Percentiles rank a stretch among this genome's conserved stretches.
phyloP scores from a whole-genome alignment of 2,329 filamentous ascomycete species.

The Cladosporium sp. region DNA sequence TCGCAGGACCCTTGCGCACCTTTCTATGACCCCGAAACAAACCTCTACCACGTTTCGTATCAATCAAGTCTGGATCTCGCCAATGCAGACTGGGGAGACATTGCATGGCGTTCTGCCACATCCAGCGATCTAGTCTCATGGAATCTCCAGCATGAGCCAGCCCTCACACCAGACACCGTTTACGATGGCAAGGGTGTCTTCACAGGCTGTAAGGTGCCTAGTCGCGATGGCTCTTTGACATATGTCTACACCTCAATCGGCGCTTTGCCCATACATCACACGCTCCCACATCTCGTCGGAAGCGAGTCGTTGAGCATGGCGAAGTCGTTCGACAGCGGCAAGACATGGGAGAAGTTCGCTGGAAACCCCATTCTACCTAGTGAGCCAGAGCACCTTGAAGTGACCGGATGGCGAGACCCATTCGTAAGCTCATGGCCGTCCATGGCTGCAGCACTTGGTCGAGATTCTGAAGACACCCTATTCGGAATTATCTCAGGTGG shows the following conservation, averaged over 20 bases:
- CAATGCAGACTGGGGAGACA: conserved; percentile 44
- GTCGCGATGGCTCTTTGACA: conserved; percentile 36
- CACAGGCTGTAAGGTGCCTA: conserved; percentile 42
- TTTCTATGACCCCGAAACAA: conserved; percentile 42
- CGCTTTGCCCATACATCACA: conserved; percentile 43
- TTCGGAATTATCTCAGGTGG: conserved; percentile 55
- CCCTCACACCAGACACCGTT: conserved; percentile 35
- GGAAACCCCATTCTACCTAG: conserved; percentile 43
- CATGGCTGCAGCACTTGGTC: conserved; percentile 25
- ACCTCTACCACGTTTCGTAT: conserved; percentile 44
- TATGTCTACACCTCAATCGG: conserved; percentile 45
- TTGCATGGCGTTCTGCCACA: conserved; percentile 44
- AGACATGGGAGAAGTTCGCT: conserved; percentile 38
- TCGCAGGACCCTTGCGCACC: conserved; percentile 43
- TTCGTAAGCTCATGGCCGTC: conserved; percentile 38
- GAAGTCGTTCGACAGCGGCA: conserved; percentile 40
- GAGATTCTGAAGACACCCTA: conserved; percentile 30
- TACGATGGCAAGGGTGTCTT: conserved; percentile 47
- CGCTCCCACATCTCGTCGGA: conserved; percentile 38
- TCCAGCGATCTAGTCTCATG: conserved; percentile 43
- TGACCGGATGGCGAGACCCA: conserved; percentile 48
- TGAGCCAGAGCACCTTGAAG: conserved; percentile 36
- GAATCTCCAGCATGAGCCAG: conserved; percentile 33
- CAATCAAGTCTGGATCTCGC: conserved; percentile 44
- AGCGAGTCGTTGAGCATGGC: conserved; percentile 43